phyloP scores from a whole-genome alignment of 257 asterid genomes.

The Ajuga chamaepitys region DNA sequence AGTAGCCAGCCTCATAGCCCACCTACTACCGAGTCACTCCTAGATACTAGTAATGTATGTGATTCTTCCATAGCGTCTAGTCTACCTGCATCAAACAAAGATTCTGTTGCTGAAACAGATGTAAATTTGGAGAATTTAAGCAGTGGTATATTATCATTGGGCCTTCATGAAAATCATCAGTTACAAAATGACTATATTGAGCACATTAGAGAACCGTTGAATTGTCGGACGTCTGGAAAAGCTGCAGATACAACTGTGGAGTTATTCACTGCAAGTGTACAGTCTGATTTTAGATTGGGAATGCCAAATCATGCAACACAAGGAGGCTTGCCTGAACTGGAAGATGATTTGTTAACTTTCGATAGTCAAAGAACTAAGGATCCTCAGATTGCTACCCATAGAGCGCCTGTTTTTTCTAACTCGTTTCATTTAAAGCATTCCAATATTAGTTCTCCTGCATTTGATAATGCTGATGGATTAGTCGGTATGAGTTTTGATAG shows the following conservation, averaged over 20 bases:
- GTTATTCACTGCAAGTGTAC: conserved; percentile 9
- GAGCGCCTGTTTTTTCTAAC: conserved; percentile 32
- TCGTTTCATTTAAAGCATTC: conserved; percentile 30
- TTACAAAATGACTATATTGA: conserved; percentile 30
- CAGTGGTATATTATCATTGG: conserved; percentile 45
- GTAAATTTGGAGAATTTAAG: conserved; percentile 29
- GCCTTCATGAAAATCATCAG: conserved; percentile 41
- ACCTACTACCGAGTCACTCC: conserved; percentile 28
- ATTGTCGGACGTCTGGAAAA: conserved; percentile 28
- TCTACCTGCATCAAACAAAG: conserved; percentile 30
- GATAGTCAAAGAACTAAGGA: conserved; percentile 56
- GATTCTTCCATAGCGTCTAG: conserved; percentile 30
- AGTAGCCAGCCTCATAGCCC: conserved; percentile 31
- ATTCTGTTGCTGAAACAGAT: conserved; percentile 22
- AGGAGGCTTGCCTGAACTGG: conserved; percentile 31
- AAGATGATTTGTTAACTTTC: conserved; percentile 54
- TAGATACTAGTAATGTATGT: conserved; percentile 18
- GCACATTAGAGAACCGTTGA: conserved; percentile 30
- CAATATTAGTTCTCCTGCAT: conserved; percentile 27
- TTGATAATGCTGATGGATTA: conserved; percentile 24
- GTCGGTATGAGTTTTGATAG: conserved; percentile 28
- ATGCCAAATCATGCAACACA: conserved; percentile 18
- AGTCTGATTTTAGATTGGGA: conserved; percentile 28
- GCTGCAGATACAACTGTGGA: conserved; percentile 21
- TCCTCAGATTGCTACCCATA: conserved; percentile 40